A percentile compares a stretch with the other conserved stretches of the same genome.
phyloP scores from a whole-genome alignment of 495 filamentous ascomycete genomes.

The Talaromyces liani region DNA sequence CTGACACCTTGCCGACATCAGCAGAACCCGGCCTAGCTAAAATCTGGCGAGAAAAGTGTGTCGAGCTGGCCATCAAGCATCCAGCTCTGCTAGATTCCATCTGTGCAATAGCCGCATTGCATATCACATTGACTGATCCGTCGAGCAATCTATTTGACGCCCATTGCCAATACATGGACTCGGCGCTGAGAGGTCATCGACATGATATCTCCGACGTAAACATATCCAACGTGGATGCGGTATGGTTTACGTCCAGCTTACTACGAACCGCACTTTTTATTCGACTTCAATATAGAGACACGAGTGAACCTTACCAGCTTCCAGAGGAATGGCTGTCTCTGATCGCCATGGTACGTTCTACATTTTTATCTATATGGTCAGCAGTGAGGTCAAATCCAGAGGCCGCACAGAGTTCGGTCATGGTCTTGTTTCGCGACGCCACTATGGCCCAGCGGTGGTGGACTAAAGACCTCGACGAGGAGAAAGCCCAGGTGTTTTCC shows the following conservation, averaged over 20 bases:
- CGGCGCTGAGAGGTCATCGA: conserved; percentile 27
- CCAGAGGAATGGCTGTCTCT: conserved; percentile 28
- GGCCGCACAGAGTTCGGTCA: background rate
- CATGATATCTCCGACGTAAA: conserved; percentile 22
- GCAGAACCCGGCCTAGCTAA: conserved; percentile 3
- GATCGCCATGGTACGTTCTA: background rate
- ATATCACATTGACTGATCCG: conserved; percentile 8
- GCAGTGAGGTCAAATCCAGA: background rate
- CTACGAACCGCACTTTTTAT: background rate
- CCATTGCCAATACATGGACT: conserved; percentile 22
- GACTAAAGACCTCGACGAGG: background rate
- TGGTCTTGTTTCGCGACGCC: background rate
- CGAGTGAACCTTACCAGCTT: conserved; percentile 21
- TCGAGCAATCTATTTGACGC: conserved; percentile 14
- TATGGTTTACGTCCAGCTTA: conserved; percentile 13
- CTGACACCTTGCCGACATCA: background rate
- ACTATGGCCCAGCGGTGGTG: background rate
- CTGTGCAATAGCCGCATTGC: conserved; percentile 24
- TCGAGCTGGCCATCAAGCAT: conserved; percentile 21
- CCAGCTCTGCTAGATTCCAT: conserved; percentile 29
- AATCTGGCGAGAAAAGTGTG: conserved; percentile 20
- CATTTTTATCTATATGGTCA: background rate
- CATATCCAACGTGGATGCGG: conserved; percentile 24
- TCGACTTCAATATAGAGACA: background rate
- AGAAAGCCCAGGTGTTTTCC: background rate